Evolutionary conservation across 2,329 filamentous ascomycete genomes (phyloP).

Genomic region (Colletotrichum scovillei): DNA sequence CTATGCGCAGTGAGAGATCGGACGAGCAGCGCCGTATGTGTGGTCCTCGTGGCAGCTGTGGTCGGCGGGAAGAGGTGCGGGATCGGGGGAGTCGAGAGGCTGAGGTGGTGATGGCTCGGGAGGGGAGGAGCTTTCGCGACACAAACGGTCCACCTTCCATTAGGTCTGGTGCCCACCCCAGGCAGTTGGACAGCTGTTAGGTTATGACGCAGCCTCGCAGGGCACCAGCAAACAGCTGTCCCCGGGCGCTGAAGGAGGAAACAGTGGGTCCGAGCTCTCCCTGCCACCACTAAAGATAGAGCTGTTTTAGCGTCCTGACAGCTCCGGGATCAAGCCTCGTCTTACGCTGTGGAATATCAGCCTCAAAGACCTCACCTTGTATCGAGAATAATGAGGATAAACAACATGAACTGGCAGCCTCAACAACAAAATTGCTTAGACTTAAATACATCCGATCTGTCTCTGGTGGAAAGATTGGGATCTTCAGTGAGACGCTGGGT

Average conservation of each 20-base stretch:
- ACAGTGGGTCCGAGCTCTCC: neutral
- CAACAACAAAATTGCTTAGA: neutral
- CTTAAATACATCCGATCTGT: no score
- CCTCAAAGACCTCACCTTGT: neutral
- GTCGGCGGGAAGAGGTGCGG: slow-evolving; percentile 3
- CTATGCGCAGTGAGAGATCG: slow-evolving; percentile 5
- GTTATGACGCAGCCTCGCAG: slow-evolving; percentile 2
- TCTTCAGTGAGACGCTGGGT: no score
- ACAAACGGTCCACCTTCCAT: neutral
- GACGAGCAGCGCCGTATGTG: slow-evolving; percentile 4
- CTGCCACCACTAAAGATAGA: neutral
- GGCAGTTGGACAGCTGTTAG: neutral
- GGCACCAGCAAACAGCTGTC: neutral
- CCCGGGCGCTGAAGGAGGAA: neutral
- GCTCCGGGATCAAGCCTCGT: neutral
- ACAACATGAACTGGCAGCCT: no score
- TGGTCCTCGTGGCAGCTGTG: slow-evolving; percentile 6
- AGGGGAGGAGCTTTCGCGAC: neutral
- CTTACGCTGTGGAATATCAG: neutral
- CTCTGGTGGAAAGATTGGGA: no score
- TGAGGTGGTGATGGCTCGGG: neutral
- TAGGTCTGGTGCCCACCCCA: no score
- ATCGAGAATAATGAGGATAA: no score
- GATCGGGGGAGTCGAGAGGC: neutral
- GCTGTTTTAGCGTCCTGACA: neutral